Base-by-base conservation (phyloP, 345 rosid genomes). In the Salix suchowensis region DNA sequence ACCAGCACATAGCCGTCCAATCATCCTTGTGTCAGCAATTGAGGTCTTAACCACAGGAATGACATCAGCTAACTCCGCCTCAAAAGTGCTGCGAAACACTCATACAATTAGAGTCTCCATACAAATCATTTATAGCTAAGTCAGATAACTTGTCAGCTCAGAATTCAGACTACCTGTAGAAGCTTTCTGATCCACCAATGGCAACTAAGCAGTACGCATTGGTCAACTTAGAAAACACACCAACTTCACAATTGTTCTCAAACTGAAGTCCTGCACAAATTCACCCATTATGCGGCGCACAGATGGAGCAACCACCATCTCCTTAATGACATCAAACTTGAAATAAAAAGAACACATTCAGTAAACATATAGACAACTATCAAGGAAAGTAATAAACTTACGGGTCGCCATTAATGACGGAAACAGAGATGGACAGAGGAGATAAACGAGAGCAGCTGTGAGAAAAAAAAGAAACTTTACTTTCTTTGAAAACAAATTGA, bases 41-140 rank as follows among this genome's bases (percentile, higher is more conserved):
- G 98, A 93, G 37, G 99, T 91, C 81, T 96, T 96, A 74, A 93
- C 92, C 34, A 93, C 94, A 36, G 99, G 99, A 70, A 96, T 89
- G 44, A 79, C 92, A 82, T 85, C 97, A 2, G 95, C 91, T 44
- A 96, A 79, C 83, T 96, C 98, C 1, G 92, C n/a, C 88, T 96
- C 99, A 73, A 92, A 93, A 5, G 89, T 68, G 77, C 99, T 91
- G 81, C 48, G 62, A 68, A 5, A 54, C 48, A 39, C 55, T 79
- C 50, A 26, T 2, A 54, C 37, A 2, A 10, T 44, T 7, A 37
- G 64, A 61, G 68, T 7, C 52, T 18, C 19, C 32, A 36, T 15
- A 4, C 34, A 21, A 28, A 16, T 50, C 46, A 40, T 11, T 18
- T 21, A 11, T 9, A 18, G 1, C 28, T 18, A 26, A 2, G 42